phyloP scores from a whole-genome alignment of 148 eudicot genomes.

The Rhododendron vialii region DNA sequence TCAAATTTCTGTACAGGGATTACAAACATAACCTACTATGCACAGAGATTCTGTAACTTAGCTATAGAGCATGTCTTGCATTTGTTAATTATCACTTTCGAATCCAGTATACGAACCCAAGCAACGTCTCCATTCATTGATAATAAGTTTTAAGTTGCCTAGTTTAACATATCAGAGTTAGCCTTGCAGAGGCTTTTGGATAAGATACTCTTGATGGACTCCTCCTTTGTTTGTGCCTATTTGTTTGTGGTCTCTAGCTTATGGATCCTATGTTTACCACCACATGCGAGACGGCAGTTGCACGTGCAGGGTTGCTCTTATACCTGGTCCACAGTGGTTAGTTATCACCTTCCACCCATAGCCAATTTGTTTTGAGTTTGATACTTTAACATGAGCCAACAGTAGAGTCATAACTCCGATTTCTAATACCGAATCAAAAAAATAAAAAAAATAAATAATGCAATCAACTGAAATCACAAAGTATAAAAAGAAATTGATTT shows the following conservation, averaged over 20 bases:
- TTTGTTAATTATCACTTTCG: not conserved
- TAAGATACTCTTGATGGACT: not conserved
- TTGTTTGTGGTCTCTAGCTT: not conserved
- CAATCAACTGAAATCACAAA: not conserved
- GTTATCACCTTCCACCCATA: not conserved
- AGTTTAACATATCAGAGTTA: not conserved
- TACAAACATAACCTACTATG: not conserved
- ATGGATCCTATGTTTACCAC: not conserved
- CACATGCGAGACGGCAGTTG: not conserved
- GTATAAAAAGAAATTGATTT: slow-evolving; percentile 25
- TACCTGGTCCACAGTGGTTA: not conserved
- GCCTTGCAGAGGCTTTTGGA: not conserved
- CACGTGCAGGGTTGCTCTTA: not conserved
- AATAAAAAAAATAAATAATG: not conserved
- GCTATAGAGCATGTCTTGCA: not conserved
- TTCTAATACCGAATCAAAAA: not conserved
- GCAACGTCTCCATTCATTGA: not conserved
- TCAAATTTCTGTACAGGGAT: not conserved
- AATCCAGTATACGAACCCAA: not conserved
- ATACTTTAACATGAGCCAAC: not conserved
- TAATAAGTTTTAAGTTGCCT: not conserved
- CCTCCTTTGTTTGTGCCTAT: not conserved
- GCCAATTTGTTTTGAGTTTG: not conserved
- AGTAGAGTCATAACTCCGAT: not conserved
- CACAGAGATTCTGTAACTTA: not conserved